Percentiles rank a stretch among this genome's conserved stretches.
Evolutionary conservation across 192 early-diverging fungal genomes (phyloP).

Genomic region (Coemansia sp.): DNA sequence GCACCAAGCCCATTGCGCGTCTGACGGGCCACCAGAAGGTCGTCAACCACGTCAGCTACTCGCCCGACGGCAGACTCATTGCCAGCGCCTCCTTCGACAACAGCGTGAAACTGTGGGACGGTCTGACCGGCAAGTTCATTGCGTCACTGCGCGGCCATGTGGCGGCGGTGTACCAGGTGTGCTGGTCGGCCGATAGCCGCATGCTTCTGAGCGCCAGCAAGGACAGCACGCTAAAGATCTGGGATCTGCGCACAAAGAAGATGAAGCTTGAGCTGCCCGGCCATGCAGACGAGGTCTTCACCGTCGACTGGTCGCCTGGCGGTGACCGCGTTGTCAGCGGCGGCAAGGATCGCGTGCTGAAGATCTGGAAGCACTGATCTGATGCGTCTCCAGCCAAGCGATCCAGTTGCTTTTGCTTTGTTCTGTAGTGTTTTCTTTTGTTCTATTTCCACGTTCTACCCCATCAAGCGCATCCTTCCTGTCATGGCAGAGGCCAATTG

Average conservation of each 20-base stretch:
- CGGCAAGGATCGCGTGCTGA: slow-evolving; percentile 88
- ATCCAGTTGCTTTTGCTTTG: background rate
- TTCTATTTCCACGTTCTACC: no score
- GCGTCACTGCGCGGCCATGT: slow-evolving; percentile 94
- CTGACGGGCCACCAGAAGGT: slow-evolving; percentile 95
- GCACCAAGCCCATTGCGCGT: slow-evolving; percentile 79
- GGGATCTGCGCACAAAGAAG: slow-evolving; percentile 89
- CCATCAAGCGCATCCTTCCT: no score
- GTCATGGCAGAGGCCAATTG: no score
- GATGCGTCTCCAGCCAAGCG: no score
- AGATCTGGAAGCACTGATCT: slow-evolving; percentile 66
- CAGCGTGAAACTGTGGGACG: slow-evolving; percentile 97
- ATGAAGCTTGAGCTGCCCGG: slow-evolving; percentile 94
- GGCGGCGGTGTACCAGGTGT: slow-evolving; percentile 93
- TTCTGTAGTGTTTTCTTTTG: background rate
- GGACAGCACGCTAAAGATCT: slow-evolving; percentile 92
- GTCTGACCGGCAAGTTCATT: slow-evolving; percentile 83
- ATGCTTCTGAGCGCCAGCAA: slow-evolving; percentile 87
- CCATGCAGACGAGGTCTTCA: slow-evolving; percentile 93
- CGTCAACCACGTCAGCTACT: slow-evolving; percentile 92
- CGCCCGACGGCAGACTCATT: slow-evolving; percentile 84
- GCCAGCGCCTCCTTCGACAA: slow-evolving; percentile 97
- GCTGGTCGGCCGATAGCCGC: slow-evolving; percentile 91
- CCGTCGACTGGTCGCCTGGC: slow-evolving; percentile 92
- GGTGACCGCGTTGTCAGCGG: slow-evolving; percentile 92